Evolutionary conservation across 164 flowering plant species (phyloP), one percentile per base, ranked within the genome.

Genomic region (Liquidambar formosana): DNA sequence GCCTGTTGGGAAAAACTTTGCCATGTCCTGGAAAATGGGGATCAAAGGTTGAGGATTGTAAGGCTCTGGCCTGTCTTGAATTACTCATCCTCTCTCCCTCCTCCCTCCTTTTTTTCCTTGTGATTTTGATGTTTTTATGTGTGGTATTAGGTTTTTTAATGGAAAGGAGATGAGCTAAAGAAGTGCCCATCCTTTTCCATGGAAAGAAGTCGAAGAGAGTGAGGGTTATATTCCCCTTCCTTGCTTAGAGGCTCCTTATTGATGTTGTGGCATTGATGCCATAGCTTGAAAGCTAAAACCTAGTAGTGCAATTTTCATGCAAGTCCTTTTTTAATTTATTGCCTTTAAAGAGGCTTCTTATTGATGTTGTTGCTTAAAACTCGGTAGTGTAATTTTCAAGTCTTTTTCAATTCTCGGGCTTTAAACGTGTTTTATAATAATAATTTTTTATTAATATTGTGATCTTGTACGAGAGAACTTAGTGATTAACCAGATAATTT

Each of bases 11-110:
- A 86, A 86, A 72, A 83, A 81, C 61, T 89, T 88, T 72, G 80
- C 77, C 13, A 75, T 90, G 79, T 73, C 92, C 28, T 90, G 89
- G 92, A 77, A 83, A 68, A 86, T 86, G 81, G 85, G 87, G 21
- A 47, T 81, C 46, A 66, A 53, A 48, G 80, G 77, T 53, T 81
- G 77, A 77, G 68, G 52, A 21, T n/a, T 13, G 25, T 0, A 25
- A n/a, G n/a, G n/a, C n/a, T 16, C 25, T 27, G 22, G 44, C 5
- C 18, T 15, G 25, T 47, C 21, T 25, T 33, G 8, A 2, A 16
- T 49, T 49, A 15, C 12, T 26, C 28, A 8, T 38, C n/a, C n/a
- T n/a, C n/a, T n/a, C n/a, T n/a, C n/a, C n/a, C n/a, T n/a, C n/a
- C n/a, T n/a, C n/a, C n/a, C n/a, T 48, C 45, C 1, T 4, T 15